Percentiles rank a stretch among this genome's conserved stretches.
Conservation (phyloP, 225 moss, liverwort and hornwort species). For the Neckera pumila region DNA sequence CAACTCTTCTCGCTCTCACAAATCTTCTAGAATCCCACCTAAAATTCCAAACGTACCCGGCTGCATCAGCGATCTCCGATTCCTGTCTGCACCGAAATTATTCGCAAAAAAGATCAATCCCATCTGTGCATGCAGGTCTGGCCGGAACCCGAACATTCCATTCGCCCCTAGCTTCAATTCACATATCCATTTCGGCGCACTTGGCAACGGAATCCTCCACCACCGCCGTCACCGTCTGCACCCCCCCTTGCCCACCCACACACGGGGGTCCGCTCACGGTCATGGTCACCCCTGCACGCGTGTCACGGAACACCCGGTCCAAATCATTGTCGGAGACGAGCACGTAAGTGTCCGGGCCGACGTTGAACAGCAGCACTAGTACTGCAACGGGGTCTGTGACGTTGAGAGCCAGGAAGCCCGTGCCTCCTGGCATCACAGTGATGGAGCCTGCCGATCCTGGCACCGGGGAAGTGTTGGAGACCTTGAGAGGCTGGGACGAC, state of each 20-base stretch:
- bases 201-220: not conserved
- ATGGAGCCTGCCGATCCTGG: not conserved
- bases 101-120: no score
- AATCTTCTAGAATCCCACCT: not conserved
- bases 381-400: not conserved
- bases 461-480: not conserved
- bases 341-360: not conserved
- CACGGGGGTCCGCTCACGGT: not conserved
- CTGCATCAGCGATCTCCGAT: not conserved
- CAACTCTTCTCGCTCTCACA: not conserved
- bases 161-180: not conserved
- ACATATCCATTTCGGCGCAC: not conserved
- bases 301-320: not conserved
- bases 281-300: not conserved
- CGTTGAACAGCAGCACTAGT: not conserved
- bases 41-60: not conserved
- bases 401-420: not conserved
- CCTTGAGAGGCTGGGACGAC: not conserved
- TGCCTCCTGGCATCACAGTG: not conserved
- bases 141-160: not conserved
- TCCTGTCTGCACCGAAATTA: not conserved
- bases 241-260: not conserved
- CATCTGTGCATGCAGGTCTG: not conserved
- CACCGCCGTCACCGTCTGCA: not conserved
- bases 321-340: not conserved